A percentile compares a stretch with the other conserved stretches of the same genome.
Conservation (phyloP, 2,329 filamentous ascomycete species). For the Elsinoe arachidis region DNA sequence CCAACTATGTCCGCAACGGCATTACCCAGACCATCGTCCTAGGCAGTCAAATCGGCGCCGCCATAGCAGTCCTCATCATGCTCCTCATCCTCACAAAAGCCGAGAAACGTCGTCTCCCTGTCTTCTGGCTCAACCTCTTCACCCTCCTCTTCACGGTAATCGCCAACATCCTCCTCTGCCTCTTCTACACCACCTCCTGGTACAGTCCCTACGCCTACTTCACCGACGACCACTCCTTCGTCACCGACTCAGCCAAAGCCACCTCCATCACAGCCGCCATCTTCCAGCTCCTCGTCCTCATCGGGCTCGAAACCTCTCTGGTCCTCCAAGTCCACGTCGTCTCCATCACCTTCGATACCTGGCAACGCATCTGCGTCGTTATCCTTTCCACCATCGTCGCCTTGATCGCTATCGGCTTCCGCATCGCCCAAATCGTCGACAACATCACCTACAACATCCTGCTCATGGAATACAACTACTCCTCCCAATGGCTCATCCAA, state of each 20-base stretch:
- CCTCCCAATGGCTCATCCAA: conserved; percentile 19
- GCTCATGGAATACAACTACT: conserved; percentile 8
- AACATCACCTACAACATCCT: conserved; percentile 30
- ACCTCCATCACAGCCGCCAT: conserved; percentile 41
- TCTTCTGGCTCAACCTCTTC: conserved; percentile 57
- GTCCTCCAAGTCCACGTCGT: conserved; percentile 57
- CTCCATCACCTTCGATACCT: conserved; percentile 40
- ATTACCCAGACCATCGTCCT: conserved; percentile 53
- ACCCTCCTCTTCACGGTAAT: conserved; percentile 53
- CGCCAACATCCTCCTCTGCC: conserved; percentile 48
- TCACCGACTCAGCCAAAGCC: conserved; percentile 15
- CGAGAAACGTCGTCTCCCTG: conserved; percentile 53
- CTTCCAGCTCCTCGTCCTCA: conserved; percentile 44
- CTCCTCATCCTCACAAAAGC: conserved; percentile 58
- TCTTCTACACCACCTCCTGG: conserved; percentile 55
- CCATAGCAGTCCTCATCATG: conserved; percentile 54
- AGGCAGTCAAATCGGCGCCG: conserved; percentile 61
- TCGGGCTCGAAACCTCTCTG: conserved; percentile 50
- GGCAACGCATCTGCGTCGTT: conserved; percentile 40
- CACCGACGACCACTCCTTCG: conserved; percentile 28
- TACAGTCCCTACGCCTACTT: conserved; percentile 54
- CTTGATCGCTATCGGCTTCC: conserved; percentile 44
- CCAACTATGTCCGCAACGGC: conserved; percentile 40
- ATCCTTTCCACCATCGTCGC: conserved; percentile 42
- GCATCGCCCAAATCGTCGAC: conserved; percentile 44